A percentile compares a stretch with the other conserved stretches of the same genome.
phyloP scores from a whole-genome alignment of 1,284 basidiomycete species.

The Mycena sp. region DNA sequence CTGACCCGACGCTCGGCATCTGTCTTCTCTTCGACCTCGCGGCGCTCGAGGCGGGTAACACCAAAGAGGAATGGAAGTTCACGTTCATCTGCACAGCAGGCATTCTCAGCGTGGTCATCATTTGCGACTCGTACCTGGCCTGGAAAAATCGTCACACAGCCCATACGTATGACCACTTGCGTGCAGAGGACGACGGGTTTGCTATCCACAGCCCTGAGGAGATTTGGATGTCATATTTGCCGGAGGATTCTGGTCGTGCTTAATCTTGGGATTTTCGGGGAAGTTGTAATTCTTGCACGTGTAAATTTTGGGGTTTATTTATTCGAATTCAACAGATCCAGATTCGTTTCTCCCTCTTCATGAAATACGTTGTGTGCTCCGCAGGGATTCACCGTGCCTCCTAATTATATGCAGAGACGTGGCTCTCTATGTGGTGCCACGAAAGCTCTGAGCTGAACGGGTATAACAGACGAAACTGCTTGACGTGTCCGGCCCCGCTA shows the following conservation, averaged over 20 bases:
- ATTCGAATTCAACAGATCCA: too few relatives aligned
- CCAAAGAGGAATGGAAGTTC: constrained; percentile 15
- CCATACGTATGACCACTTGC: not conserved
- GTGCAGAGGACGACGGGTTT: constrained; percentile 1
- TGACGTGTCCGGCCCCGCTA: too few relatives aligned
- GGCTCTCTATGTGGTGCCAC: too few relatives aligned
- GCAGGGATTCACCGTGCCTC: too few relatives aligned
- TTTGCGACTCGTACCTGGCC: constrained; percentile 5
- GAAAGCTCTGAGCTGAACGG: too few relatives aligned
- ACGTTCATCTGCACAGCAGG: constrained; percentile 21
- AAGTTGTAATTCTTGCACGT: not conserved
- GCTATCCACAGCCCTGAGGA: constrained; percentile 1
- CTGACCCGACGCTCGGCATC: constrained; percentile 45
- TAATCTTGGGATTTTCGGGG: not conserved
- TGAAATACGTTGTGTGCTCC: too few relatives aligned
- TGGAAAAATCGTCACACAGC: not conserved
- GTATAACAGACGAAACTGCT: too few relatives aligned
- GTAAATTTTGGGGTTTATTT: too few relatives aligned
- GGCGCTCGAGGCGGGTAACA: constrained; percentile 37
- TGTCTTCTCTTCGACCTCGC: constrained; percentile 42
- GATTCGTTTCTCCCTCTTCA: too few relatives aligned
- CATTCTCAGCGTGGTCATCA: constrained; percentile 19
- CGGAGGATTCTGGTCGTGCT: not conserved
- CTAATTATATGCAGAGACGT: too few relatives aligned
- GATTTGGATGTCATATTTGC: constrained; percentile 13